Evolutionary conservation across 73 alveolate species (phyloP).

Genomic region (Paramecium sonneborni): DNA sequence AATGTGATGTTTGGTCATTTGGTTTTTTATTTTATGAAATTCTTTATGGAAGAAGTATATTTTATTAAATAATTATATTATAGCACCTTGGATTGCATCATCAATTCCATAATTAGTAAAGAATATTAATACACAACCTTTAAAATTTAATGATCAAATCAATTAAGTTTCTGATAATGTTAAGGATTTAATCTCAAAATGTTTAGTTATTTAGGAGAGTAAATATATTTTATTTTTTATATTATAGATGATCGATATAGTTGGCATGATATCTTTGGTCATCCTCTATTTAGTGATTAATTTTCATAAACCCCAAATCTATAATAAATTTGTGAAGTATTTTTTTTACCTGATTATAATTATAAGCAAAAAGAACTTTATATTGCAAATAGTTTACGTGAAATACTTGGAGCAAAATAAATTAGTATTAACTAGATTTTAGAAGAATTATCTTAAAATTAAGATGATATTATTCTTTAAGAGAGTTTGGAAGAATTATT

Average conservation of each 20-base stretch:
- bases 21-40: conserved; percentile 49
- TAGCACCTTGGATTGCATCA: conserved; percentile 58
- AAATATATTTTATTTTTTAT: background rate
- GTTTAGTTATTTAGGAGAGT: conserved; percentile 20
- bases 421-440: background rate
- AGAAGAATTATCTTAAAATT: background rate
- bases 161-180: background rate
- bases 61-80: background rate
- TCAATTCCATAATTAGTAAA: conserved; percentile 26
- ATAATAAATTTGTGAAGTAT: conserved; percentile 1
- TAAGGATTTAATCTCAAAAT: background rate
- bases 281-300: background rate
- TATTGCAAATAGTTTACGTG: background rate
- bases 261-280: conserved; percentile 6
- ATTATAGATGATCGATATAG: background rate
- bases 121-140: background rate
- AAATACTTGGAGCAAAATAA: background rate
- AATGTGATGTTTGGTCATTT: conserved; percentile 68
- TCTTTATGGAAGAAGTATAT: conserved; percentile 8
- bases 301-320: background rate
- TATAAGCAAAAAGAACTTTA: background rate
- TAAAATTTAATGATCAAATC: background rate
- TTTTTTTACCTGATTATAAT: background rate
- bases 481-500: conserved; percentile 11
- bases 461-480: background rate